These are phyloP conservation scores for Vigna radiata DNA, from an alignment of 306 rosid genomes.

Conservation along the genomic window DNA sequence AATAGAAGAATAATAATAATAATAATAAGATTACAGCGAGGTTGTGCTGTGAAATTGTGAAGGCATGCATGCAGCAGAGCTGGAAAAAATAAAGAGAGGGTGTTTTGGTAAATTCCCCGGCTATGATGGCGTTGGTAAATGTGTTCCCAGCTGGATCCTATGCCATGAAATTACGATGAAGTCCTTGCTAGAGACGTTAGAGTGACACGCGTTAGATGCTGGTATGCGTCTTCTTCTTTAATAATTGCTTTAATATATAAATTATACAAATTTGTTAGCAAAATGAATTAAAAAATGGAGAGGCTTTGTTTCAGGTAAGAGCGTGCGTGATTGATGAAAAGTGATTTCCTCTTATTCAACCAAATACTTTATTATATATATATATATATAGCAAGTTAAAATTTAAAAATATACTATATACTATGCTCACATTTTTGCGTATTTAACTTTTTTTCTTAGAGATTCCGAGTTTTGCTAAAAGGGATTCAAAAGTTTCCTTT, in stretches of 20 bases:
- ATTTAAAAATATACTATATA: too few species aligned
- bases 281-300: not conserved
- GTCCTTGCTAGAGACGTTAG: conserved; percentile 32
- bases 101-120: not conserved
- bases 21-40: conserved; percentile 29
- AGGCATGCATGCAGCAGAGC: conserved; percentile 37
- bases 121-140: conserved; percentile 44
- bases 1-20: not conserved
- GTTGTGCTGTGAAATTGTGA: conserved; percentile 48
- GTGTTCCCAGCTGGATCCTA: conserved; percentile 48
- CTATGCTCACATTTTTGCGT: too few species aligned
- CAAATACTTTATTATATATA: too few species aligned
- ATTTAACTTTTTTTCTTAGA: too few species aligned
- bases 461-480: too few species aligned
- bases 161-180: conserved; percentile 16
- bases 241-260: not conserved
- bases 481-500: too few species aligned
- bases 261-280: not conserved
- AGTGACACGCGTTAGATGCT: conserved; percentile 5
- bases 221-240: not conserved
- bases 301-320: not conserved
- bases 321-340: not conserved
- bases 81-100: conserved; percentile 45
- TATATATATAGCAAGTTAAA: too few species aligned
- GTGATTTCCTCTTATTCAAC: not conserved